Evolutionary conservation across 2,329 filamentous ascomycete species (phyloP).

Genomic region (Clonostachys sp.): DNA sequence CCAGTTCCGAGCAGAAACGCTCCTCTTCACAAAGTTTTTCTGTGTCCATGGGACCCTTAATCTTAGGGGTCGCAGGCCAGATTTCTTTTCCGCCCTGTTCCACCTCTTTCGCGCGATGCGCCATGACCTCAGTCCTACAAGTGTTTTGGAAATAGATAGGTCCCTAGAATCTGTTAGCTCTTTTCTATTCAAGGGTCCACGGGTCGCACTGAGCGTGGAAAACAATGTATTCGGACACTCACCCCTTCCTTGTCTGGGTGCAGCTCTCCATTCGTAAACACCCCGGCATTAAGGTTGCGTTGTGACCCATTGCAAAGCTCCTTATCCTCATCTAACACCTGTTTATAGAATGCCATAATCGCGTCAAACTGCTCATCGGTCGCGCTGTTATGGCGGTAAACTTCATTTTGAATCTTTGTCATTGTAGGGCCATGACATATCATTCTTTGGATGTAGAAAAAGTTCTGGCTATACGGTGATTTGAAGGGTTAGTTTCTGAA

Average conservation of each 20-base stretch:
- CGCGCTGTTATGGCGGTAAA: slow-evolving; percentile 42
- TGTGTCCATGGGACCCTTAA: slow-evolving; percentile 12
- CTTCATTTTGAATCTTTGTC: slow-evolving; percentile 20
- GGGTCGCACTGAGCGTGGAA: slow-evolving; percentile 25
- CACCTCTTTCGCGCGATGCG: slow-evolving; percentile 37
- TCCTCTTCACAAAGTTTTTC: slow-evolving; percentile 16
- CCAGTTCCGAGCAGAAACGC: slow-evolving; percentile 14
- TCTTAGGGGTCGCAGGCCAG: slow-evolving; percentile 33
- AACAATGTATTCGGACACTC: slow-evolving; percentile 10
- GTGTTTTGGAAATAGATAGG: slow-evolving; percentile 46
- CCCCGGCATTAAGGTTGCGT: slow-evolving; percentile 54
- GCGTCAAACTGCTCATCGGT: slow-evolving; percentile 38
- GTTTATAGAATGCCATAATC: slow-evolving; percentile 43
- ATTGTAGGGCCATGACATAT: slow-evolving; percentile 1
- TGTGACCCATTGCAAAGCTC: slow-evolving; percentile 54
- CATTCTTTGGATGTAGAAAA: slow-evolving; percentile 6
- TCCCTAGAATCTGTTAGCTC: slow-evolving; percentile 25
- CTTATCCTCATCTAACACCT: slow-evolving; percentile 53
- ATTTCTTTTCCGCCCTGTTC: slow-evolving; percentile 31
- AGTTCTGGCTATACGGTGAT: slow-evolving; percentile 40
- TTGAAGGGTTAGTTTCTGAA: slow-evolving; percentile 49
- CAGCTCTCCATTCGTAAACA: slow-evolving; percentile 59
- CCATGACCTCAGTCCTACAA: slow-evolving; percentile 36
- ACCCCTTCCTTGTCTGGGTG: slow-evolving; percentile 49
- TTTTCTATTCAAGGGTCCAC: not conserved